phyloP scores from a whole-genome alignment of 768 basidiomycete species.

The Tricholoma sp. region DNA sequence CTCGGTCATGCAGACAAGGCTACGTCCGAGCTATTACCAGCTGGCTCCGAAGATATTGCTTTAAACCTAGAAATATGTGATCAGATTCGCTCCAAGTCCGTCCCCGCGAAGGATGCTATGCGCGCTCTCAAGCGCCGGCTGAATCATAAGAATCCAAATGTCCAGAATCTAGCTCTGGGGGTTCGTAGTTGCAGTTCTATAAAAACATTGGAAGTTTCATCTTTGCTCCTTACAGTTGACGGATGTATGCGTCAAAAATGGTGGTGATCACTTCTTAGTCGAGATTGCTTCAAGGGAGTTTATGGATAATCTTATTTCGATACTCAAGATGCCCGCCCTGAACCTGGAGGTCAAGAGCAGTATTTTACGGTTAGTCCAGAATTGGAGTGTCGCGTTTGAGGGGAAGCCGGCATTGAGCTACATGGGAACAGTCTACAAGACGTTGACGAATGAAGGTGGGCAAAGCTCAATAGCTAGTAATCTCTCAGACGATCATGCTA shows the following conservation, averaged over 20 bases:
- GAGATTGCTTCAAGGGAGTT: conserved; percentile 89
- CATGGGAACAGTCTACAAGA: conserved; percentile 76
- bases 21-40: conserved; percentile 85
- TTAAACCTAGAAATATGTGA: conserved; percentile 95
- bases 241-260: conserved; percentile 95
- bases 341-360: conserved; percentile 81
- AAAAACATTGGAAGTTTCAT: conserved; percentile 1
- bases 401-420: conserved; percentile 71
- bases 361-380: conserved; percentile 79
- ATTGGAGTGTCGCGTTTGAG: conserved; percentile 90
- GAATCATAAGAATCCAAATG: conserved; percentile 94
- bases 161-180: conserved; percentile 80
- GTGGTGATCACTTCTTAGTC: conserved; percentile 83
- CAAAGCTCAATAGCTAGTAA: neutral
- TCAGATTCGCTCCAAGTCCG: conserved; percentile 89
- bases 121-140: conserved; percentile 82
- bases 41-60: conserved; percentile 85
- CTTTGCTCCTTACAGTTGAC: conserved; percentile 50
- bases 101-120: conserved; percentile 82
- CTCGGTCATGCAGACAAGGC: conserved; percentile 65
- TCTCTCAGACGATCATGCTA: conserved; percentile 1
- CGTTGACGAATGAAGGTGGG: conserved; percentile 69
- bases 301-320: conserved; percentile 88
- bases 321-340: conserved; percentile 71
- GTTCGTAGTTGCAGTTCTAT: conserved; percentile 42